A percentile compares a stretch with the other conserved stretches of the same genome.
phyloP scores from a whole-genome alignment of 495 filamentous ascomycete genomes.

The Margaritispora aquatica region DNA sequence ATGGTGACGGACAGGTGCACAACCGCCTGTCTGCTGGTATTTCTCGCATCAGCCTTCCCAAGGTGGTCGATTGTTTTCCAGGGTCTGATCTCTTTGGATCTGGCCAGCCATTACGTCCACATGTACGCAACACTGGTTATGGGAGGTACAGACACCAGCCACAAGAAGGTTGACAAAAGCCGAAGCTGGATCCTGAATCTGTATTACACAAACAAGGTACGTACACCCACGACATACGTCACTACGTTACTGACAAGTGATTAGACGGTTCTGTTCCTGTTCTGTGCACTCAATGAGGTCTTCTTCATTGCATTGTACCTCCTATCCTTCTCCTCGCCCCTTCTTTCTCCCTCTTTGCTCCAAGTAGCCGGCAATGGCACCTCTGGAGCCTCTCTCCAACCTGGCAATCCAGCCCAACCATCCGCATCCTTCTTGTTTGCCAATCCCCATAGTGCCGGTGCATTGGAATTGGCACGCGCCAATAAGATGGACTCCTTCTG shows the following conservation, averaged over 20 bases:
- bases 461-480: constrained; percentile 80
- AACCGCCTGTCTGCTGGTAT: constrained; percentile 87
- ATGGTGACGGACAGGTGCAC: constrained; percentile 98
- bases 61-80: constrained; percentile 92
- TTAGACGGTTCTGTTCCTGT: constrained; percentile 85
- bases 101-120: constrained; percentile 97
- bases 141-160: constrained; percentile 70
- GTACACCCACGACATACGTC: constrained; percentile 7
- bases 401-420: constrained; percentile 59
- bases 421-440: constrained; percentile 64
- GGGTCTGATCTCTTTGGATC: constrained; percentile 79
- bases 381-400: constrained; percentile 48
- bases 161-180: constrained; percentile 86
- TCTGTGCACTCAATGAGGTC: constrained; percentile 84
- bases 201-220: constrained; percentile 94
- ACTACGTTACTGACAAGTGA: background rate
- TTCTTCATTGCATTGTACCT: constrained; percentile 99
- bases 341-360: constrained; percentile 77
- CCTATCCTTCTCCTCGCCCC: constrained; percentile 87
- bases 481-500: constrained; percentile 82
- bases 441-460: constrained; percentile 83
- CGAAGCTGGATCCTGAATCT: constrained; percentile 78
- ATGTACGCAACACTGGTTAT: constrained; percentile 90
- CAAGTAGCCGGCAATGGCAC: constrained; percentile 32
- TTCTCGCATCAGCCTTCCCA: constrained; percentile 86